These are phyloP conservation scores for Moniliella sp. DNA, from an alignment of 1,284 basidiomycete genomes.

Conservation along the genomic window DNA sequence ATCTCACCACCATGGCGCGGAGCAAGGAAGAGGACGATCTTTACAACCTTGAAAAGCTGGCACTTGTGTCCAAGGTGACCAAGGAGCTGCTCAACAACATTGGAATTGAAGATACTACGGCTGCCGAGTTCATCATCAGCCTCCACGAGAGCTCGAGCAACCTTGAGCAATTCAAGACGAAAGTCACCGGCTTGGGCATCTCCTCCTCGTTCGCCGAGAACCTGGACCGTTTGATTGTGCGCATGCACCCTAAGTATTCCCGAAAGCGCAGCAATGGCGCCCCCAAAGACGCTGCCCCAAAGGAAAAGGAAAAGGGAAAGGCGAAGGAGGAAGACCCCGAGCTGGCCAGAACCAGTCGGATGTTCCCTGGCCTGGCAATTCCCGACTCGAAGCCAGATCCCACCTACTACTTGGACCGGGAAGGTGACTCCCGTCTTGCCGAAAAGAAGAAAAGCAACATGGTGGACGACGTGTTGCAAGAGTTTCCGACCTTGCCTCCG, in stretches of 20 bases:
- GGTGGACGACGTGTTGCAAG: too few relatives aligned
- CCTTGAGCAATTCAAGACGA: slow-evolving; percentile 55
- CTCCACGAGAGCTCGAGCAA: slow-evolving; percentile 66
- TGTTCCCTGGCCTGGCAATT: slow-evolving; percentile 78
- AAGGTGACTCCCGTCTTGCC: too few relatives aligned
- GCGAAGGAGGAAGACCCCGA: slow-evolving; percentile 38
- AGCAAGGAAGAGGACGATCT: slow-evolving; percentile 12
- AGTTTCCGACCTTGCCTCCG: too few relatives aligned
- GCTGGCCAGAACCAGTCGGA: slow-evolving; percentile 51
- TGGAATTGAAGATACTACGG: slow-evolving; percentile 52
- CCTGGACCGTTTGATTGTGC: slow-evolving; percentile 77
- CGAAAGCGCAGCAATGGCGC: slow-evolving; percentile 6
- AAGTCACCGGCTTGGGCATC: slow-evolving; percentile 62
- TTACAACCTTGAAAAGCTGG: slow-evolving; percentile 28
- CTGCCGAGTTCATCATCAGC: slow-evolving; percentile 82
- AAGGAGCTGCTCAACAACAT: slow-evolving; percentile 42
- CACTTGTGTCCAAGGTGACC: slow-evolving; percentile 25
- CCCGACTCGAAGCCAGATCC: slow-evolving; percentile 46
- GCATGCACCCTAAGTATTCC: slow-evolving; percentile 88
- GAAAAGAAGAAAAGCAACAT: too few relatives aligned
- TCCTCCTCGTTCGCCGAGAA: slow-evolving; percentile 72
- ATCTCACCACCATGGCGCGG: too few relatives aligned
- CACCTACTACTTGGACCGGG: too few relatives aligned
- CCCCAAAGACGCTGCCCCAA: slow-evolving; percentile 2
- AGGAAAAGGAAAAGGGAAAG: slow-evolving; percentile 33